Percentiles rank a stretch among this genome's conserved stretches.
phyloP scores from a whole-genome alignment of 2,329 filamentous ascomycete genomes.

The Neopestalotiopsis rosae region DNA sequence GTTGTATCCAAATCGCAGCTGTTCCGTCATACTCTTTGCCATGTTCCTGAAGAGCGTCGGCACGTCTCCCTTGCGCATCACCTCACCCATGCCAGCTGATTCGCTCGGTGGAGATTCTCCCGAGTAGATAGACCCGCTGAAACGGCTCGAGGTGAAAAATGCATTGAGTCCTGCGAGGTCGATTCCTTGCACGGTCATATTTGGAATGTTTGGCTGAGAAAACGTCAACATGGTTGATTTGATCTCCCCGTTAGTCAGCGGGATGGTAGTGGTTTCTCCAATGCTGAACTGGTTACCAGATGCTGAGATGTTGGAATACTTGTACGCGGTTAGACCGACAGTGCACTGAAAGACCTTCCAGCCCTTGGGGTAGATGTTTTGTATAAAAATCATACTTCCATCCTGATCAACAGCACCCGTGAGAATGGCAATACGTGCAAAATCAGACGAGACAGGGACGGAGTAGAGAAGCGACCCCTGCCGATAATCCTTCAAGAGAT shows the following conservation, averaged over 20 bases:
- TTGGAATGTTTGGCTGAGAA: background rate
- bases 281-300: background rate
- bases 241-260: background rate
- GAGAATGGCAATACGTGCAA: background rate
- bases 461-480: too few species aligned
- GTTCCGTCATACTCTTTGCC: background rate
- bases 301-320: background rate
- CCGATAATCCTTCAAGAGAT: too few species aligned
- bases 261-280: background rate
- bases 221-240: background rate
- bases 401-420: too few species aligned
- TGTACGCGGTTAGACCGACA: background rate
- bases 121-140: background rate
- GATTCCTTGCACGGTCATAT: background rate
- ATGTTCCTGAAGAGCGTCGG: background rate
- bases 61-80: background rate
- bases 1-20: background rate
- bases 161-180: background rate
- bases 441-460: too few species aligned
- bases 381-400: too few species aligned
- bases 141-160: background rate
- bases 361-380: background rate
- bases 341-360: background rate
- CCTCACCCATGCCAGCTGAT: background rate
- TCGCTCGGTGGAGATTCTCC: background rate